phyloP scores from a whole-genome alignment of 2,329 filamentous ascomycete species.

The Geosmithia flava region DNA sequence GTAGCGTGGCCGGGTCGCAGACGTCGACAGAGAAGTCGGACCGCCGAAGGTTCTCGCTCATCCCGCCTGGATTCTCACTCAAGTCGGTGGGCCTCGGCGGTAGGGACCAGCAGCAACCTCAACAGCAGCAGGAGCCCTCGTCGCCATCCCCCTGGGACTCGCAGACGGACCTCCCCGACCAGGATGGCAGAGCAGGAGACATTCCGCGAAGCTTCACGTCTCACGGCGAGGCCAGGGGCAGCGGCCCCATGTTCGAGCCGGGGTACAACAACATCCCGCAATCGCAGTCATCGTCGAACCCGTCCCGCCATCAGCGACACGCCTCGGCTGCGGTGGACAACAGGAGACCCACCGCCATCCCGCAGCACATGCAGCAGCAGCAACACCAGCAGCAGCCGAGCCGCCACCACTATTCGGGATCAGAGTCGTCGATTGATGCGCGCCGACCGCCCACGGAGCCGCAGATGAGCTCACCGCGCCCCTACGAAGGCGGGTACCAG shows the following conservation, averaged over 20 bases:
- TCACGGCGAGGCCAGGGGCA: conserved; percentile 17
- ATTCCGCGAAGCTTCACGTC: conserved; percentile 18
- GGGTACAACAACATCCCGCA: conserved; percentile 19
- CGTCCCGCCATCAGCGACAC: conserved; percentile 25
- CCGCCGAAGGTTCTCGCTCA: conserved; percentile 58
- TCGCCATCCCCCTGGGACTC: conserved; percentile 31
- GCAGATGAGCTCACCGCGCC: conserved; percentile 25
- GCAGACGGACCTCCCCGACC: conserved; percentile 39
- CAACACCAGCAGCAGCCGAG: conserved; percentile 13
- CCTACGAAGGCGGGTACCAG: conserved; percentile 15
- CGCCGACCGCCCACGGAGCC: conserved; percentile 26
- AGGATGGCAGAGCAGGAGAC: conserved; percentile 22
- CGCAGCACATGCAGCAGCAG: conserved; percentile 25
- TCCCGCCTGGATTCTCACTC: conserved; percentile 51
- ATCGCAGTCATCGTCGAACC: conserved; percentile 14
- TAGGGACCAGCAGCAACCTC: conserved; percentile 7
- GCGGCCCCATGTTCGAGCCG: conserved; percentile 25
- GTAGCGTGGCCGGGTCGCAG: conserved; percentile 48
- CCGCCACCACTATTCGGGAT: conserved; percentile 34
- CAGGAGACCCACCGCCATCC: conserved; percentile 28
- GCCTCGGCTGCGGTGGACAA: conserved; percentile 25
- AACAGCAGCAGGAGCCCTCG: conserved; percentile 26
- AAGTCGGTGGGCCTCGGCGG: conserved; percentile 47
- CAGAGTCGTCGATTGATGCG: conserved; percentile 40
- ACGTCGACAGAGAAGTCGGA: conserved; percentile 42